Evolutionary conservation across 164 flowering plant species (phyloP).

Genomic region (Aristolochia contorta): DNA sequence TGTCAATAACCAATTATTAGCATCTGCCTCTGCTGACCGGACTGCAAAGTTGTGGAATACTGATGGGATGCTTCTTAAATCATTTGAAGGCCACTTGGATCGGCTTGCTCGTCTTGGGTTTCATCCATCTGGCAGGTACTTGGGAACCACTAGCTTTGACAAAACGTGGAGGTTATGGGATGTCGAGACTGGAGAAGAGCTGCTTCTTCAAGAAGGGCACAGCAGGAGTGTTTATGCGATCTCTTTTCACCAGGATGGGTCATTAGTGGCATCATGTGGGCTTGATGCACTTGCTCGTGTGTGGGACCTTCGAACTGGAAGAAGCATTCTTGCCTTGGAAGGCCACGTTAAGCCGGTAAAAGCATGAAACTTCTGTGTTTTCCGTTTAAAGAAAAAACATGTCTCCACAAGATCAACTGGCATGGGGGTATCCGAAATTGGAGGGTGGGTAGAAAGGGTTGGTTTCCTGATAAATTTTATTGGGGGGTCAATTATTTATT

Average conservation of each 20-base stretch:
- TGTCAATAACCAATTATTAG: constrained; percentile 42
- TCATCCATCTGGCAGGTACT: constrained; percentile 94
- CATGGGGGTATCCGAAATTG: too few relatives aligned
- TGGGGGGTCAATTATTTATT: too few relatives aligned
- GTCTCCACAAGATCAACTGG: too few relatives aligned
- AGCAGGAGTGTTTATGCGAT: constrained; percentile 86
- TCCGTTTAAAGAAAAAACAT: too few relatives aligned
- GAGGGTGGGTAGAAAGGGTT: too few relatives aligned
- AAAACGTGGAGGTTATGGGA: constrained; percentile 99
- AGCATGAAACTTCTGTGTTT: neutral
- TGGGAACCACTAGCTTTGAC: constrained; percentile 94
- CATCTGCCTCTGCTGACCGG: constrained; percentile 93
- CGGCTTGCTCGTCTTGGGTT: constrained; percentile 89
- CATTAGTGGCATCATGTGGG: constrained; percentile 89
- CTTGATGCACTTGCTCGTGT: constrained; percentile 92
- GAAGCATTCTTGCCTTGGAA: constrained; percentile 85
- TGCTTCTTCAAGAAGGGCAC: constrained; percentile 99
- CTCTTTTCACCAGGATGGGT: constrained; percentile 87
- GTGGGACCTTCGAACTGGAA: constrained; percentile 96
- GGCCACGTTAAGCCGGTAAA: constrained; percentile 95
- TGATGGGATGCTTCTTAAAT: constrained; percentile 56
- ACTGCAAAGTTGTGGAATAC: constrained; percentile 86
- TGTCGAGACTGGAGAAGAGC: constrained; percentile 64
- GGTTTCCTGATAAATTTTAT: too few relatives aligned
- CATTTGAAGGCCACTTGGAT: constrained; percentile 85